Evolutionary conservation across 2,329 filamentous ascomycete genomes (phyloP).

Genomic region (Coleophoma crateriformis): DNA sequence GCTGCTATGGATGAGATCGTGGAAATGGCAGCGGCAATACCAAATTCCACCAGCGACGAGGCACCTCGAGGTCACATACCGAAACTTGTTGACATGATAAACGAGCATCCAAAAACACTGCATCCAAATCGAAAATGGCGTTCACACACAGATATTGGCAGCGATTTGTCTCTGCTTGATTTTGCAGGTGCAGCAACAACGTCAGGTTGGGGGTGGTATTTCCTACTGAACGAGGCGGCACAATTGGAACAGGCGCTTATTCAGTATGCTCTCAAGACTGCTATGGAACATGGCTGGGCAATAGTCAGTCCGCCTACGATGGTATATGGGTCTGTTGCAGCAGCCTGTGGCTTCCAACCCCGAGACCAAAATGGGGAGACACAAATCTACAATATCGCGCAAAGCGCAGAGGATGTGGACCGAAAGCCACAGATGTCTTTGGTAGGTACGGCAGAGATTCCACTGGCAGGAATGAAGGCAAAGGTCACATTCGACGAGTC

Average conservation of each 20-base stretch:
- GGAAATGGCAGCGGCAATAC: slow-evolving; percentile 68
- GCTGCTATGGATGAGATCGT: slow-evolving; percentile 61
- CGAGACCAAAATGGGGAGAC: slow-evolving; percentile 86
- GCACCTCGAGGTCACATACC: slow-evolving; percentile 69
- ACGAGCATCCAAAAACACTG: slow-evolving; percentile 51
- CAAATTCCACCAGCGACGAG: slow-evolving; percentile 74
- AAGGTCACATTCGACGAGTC: slow-evolving; percentile 58
- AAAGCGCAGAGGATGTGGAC: slow-evolving; percentile 55
- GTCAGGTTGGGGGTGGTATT: slow-evolving; percentile 97
- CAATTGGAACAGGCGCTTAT: slow-evolving; percentile 92
- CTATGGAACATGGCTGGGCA: slow-evolving; percentile 70
- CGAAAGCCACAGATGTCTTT: slow-evolving; percentile 67
- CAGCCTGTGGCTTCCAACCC: slow-evolving; percentile 91
- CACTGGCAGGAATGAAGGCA: slow-evolving; percentile 85
- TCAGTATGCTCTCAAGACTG: slow-evolving; percentile 74
- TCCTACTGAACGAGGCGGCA: slow-evolving; percentile 83
- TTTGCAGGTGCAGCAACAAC: slow-evolving; percentile 77
- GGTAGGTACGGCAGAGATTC: slow-evolving; percentile 89
- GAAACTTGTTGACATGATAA: slow-evolving; percentile 70
- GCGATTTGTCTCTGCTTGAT: slow-evolving; percentile 83
- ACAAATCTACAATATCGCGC: slow-evolving; percentile 79
- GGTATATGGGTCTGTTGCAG: slow-evolving; percentile 86
- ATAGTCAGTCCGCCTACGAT: slow-evolving; percentile 81
- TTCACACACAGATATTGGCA: slow-evolving; percentile 83
- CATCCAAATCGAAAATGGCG: slow-evolving; percentile 40